Base-by-base conservation (phyloP, 148 eudicot genomes). In the Beta vulgaris region DNA sequence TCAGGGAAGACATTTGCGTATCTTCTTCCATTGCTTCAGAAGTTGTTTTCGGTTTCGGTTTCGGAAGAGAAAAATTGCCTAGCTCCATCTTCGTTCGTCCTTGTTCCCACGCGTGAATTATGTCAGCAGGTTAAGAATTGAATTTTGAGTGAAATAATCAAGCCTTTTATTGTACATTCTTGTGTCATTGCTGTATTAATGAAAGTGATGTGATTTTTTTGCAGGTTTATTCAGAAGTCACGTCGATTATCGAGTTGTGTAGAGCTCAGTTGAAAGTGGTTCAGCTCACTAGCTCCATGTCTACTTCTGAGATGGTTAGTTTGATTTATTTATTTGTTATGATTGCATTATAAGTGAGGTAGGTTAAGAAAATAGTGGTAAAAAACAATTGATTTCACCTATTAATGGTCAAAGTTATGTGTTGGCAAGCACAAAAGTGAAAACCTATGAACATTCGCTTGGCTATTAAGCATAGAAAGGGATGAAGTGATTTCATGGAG, bases 1-100 rank as follows among this genome's bases (percentile, higher is more conserved):
- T 96, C 99, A 1, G 99, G 97, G 3, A 96, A 96, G 84, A 96
- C 99, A 25, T 91, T 88, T 62, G 98, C 98, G 46, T 96, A 96
- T 64, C 70, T 91, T 29, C 98, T 96, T 69, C 99, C 99, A 0
- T 72, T 96, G 81, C 88, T 96, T 74, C 99, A 96, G 77, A 96
- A 89, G 71, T 79, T 96, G 51, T 86, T 92, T 39, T 79, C 94
- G 15, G 90, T 83, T 67, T 77, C 85, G 39, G 39, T 78, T 31
- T 39, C 83, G 26, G 76, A 65, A 21, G 81, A 67, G 26, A 77
- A 65, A 21, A 82, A 67, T 58, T 87, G 81, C 49, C 80, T 77
- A 8, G 94, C 86, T 40, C 91, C 98, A 1, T 48, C 82, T 23
- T 84, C 91, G 2, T 69, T 91, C 43, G 75, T 92, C 61, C 91